These are phyloP conservation scores for Stemphylium lycopersici DNA, from an alignment of 2,329 filamentous ascomycete species.

Conservation along the genomic window DNA sequence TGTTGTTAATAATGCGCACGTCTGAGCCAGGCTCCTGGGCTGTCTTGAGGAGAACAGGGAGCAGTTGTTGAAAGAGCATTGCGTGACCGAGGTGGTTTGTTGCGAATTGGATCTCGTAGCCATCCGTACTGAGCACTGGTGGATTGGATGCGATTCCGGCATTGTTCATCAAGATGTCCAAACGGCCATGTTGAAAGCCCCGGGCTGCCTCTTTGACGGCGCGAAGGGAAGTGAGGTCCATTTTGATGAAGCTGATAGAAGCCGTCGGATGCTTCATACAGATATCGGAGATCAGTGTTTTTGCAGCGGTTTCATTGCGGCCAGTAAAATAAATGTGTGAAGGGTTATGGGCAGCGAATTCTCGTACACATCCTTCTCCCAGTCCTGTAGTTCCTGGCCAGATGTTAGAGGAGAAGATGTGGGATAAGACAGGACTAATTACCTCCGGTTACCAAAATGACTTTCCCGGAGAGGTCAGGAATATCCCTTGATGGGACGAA, in stretches of 20 bases:
- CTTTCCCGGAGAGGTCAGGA: slow-evolving; percentile 25
- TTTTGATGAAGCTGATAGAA: neutral
- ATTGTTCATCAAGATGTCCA: slow-evolving; percentile 56
- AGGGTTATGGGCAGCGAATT: slow-evolving; percentile 53
- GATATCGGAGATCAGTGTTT: slow-evolving; percentile 49
- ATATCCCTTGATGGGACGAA: slow-evolving; percentile 29
- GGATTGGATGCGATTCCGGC: slow-evolving; percentile 52
- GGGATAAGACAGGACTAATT: too few species aligned
- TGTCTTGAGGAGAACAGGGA: slow-evolving; percentile 52
- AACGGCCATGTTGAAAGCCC: slow-evolving; percentile 33
- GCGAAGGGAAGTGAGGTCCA: slow-evolving; percentile 5
- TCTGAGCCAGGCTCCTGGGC: slow-evolving; percentile 48
- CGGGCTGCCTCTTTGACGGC: neutral
- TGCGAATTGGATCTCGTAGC: slow-evolving; percentile 58
- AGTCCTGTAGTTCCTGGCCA: slow-evolving; percentile 49
- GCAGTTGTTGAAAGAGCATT: slow-evolving; percentile 54
- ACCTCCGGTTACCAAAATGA: slow-evolving; percentile 42
- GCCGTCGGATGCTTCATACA: slow-evolving; percentile 51
- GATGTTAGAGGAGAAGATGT: too few species aligned
- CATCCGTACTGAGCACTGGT: slow-evolving; percentile 51
- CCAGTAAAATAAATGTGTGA: slow-evolving; percentile 55
- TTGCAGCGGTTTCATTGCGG: slow-evolving; percentile 50
- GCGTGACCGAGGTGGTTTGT: slow-evolving; percentile 60
- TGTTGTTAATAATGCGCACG: slow-evolving; percentile 54
- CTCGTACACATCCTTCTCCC: slow-evolving; percentile 53